Base-by-base conservation (phyloP, 73 alveolate species). In the Paramecium caudatum region DNA sequence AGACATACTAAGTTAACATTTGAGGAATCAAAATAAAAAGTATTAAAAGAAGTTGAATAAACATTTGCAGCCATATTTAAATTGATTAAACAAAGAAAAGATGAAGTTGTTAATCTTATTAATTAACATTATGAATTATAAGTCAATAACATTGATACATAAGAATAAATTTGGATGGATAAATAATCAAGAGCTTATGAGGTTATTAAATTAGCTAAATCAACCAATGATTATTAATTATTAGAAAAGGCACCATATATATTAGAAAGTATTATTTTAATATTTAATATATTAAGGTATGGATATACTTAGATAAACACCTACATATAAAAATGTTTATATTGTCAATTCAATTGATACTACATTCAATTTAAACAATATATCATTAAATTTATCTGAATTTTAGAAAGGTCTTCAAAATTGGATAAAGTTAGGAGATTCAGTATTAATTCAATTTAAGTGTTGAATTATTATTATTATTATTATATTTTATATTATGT, bases 1-100 rank as follows among this genome's bases (percentile, higher is more conserved):
- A 86, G 93, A 86, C 93, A 86, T 46, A 86, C 93, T 12, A 86
- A 86, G 65, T 43, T 86, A 25, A 78, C 82, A 63, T 86, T 70
- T 46, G 93, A 86, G 23, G 93, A 86, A 62, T 62, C 82, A n/a
- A 86, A 63, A 86, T 15, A 70, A 33, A 41, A 86, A 39, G 84
- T 86, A 16, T 27, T 86, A 36, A 65, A 86, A 15, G 90, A 86
- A 41, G 65, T 86, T 21, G 90, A 65, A 63, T 41, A 9, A 36
- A 63, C 82, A 3, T 63, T 45, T 46, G 37, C 88, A 12, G 10
- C 30, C 19, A 78, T 85, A 19, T 61, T 62, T 21, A 61, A 85
- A 48, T 69, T 61, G 17, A 61, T 62, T 12, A 85, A 85, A 61
- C 41, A 61, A 62, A 61, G 92, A 62, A 62, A 85, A n/a, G 88